phyloP scores from a whole-genome alignment of 2,329 filamentous ascomycete genomes.

The Fusarium avenaceum region DNA sequence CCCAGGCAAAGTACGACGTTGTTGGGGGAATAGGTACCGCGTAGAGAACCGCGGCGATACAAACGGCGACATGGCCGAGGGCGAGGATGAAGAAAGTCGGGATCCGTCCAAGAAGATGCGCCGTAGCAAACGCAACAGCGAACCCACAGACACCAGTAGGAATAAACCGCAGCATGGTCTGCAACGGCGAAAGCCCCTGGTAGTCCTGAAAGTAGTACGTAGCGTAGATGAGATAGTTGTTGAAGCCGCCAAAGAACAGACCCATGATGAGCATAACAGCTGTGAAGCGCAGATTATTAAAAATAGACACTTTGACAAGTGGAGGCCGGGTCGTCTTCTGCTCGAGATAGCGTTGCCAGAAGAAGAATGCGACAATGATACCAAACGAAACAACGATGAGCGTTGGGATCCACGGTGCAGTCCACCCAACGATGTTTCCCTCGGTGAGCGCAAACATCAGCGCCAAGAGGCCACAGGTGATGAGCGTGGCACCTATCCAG shows the following conservation, averaged over 20 bases:
- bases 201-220: slow-evolving; percentile 80
- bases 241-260: slow-evolving; percentile 76
- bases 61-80: slow-evolving; percentile 69
- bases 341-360: slow-evolving; percentile 69
- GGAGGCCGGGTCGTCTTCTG: slow-evolving; percentile 58
- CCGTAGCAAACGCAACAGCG: slow-evolving; percentile 68
- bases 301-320: slow-evolving; percentile 76
- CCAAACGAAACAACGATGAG: slow-evolving; percentile 71
- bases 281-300: slow-evolving; percentile 70
- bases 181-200: slow-evolving; percentile 71
- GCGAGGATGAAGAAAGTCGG: slow-evolving; percentile 70
- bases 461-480: slow-evolving; percentile 72
- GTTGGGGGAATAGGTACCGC: slow-evolving; percentile 71
- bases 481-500: slow-evolving; percentile 74
- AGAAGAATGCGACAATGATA: slow-evolving; percentile 68
- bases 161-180: slow-evolving; percentile 77
- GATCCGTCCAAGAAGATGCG: slow-evolving; percentile 68
- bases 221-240: slow-evolving; percentile 75
- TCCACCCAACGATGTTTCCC: slow-evolving; percentile 78
- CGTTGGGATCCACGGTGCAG: slow-evolving; percentile 70
- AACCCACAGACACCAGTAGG: slow-evolving; percentile 73
- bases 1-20: slow-evolving; percentile 77
- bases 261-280: slow-evolving; percentile 75
- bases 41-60: slow-evolving; percentile 70
- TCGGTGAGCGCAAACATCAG: slow-evolving; percentile 77